Base-by-base conservation (phyloP, 805 yeast genomes). In the Candida loeiensis region DNA sequence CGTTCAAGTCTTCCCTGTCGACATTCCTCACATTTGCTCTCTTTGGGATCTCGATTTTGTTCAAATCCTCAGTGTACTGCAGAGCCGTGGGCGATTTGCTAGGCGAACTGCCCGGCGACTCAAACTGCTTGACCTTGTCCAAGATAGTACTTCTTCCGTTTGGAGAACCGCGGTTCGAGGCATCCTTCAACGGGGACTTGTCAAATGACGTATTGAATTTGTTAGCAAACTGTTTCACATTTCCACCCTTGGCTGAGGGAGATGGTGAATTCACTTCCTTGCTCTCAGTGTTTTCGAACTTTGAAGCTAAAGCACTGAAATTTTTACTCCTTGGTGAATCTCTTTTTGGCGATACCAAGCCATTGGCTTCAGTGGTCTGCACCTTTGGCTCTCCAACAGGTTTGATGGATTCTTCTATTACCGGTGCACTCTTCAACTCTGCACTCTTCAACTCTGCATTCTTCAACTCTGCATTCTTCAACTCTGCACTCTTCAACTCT, bases 71-170 rank as follows among this genome's bases (percentile, higher is more conserved):
- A 18, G 22, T 13, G 11, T n/a, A 11, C 13, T 30, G 12, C 18
- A 25, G 30, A 3, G 25, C n/a, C 25, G 5, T 25, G 12, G 37
- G 37, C 19, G 28, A 15, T 11, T 50, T 54, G 26, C 6, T 14
- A n/a, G 36, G 27, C n/a, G 27, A 25, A 13, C 27, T 25, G 27
- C n/a, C n/a, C 9, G 36, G 29, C 17, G 38, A 19, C 44, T 66
- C 71, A 44, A 64, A 66, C 37, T 63, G 64, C 45, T 55, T 62
- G 15, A 66, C 64, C 46, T 58, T 61, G 41, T 66, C 70, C 39
- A 63, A 50, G 12, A 66, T 62, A 39, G 49, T 53, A 13, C 44
- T 49, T 22, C 40, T 51, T 43, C 55, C 49, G 45, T 45, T 32
- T 1, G 53, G 36, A 3, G 54, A 51, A 14, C 53, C 40, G 2